Base-by-base conservation (phyloP, 2,329 filamentous ascomycete species). In the Fusarium sp. region DNA sequence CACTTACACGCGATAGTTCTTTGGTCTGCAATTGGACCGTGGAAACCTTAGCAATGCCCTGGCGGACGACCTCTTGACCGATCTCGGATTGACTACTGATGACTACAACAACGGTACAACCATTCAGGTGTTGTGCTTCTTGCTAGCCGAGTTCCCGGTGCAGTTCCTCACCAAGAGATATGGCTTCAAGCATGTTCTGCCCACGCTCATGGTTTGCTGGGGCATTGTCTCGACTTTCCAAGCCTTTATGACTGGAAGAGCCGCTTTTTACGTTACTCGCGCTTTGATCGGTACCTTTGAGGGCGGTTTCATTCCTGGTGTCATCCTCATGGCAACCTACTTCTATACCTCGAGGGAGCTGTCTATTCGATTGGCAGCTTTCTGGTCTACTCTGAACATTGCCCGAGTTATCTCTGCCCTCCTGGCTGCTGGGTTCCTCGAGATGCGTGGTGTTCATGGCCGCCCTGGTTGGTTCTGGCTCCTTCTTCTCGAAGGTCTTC, bases 301-400 rank as follows among this genome's bases (percentile, higher is more conserved):
- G 69, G 84, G 85, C 14, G 87, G 87, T 5, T 89, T 88, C 68
- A 88, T 89, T 52, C 87, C 87, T 3, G 86, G 84, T 67, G 86
- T 85, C 13, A 87, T 91, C 50, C 81, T 91, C 2, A 92, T 91
- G 76, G 82, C 91, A 2, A 89, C 87, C 3, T 93, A 93, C 77
- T 94, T 91, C 78, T 94, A 92, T 80, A 93, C 86, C 5, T 87
- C 87, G 2, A 84, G 83, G 53, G 91, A 94, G 74, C 80, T 94
- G 1, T 89, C 91, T 0, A 84, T 87, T 33, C 86, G 92, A 0
- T 81, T 94, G 11, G 88, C 88, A 43, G 89, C 84, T 73, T 93
- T 93, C 77, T 94, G 91, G 91, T 82, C 82, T 1, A 84, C 82
- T 4, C 77, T 84, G 26, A 84, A 82, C 54, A 70, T 83, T 39